phyloP scores from a whole-genome alignment of 768 basidiomycete species.

The Collybia sordida region DNA sequence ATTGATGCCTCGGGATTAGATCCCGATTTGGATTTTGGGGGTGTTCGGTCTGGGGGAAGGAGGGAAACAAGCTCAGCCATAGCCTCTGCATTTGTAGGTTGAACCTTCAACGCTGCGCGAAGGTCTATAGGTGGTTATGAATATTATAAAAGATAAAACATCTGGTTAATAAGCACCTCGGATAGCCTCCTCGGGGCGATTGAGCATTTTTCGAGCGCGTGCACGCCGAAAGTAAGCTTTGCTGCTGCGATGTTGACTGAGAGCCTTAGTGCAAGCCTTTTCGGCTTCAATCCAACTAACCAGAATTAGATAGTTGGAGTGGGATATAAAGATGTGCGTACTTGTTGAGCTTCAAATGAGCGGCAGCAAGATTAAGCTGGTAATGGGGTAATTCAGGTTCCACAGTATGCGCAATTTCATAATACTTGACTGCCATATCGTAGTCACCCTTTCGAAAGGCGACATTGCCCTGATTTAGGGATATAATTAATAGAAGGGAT shows the following conservation, averaged over 20 bases:
- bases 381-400: slow-evolving; percentile 77
- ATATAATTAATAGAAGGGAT: slow-evolving; percentile 8
- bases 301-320: slow-evolving; percentile 4
- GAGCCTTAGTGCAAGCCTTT: slow-evolving; percentile 62
- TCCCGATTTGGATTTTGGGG: slow-evolving; percentile 3
- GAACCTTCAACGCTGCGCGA: slow-evolving; percentile 56
- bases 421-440: slow-evolving; percentile 51
- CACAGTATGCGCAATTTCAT: slow-evolving; percentile 58
- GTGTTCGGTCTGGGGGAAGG: slow-evolving; percentile 21
- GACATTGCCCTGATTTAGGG: slow-evolving; percentile 52
- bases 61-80: slow-evolving; percentile 51
- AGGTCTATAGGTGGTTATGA: slow-evolving; percentile 41
- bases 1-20: neutral
- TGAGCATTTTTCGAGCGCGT: slow-evolving; percentile 62
- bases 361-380: slow-evolving; percentile 75
- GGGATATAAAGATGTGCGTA: slow-evolving; percentile 30
- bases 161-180: slow-evolving; percentile 39
- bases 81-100: slow-evolving; percentile 66
- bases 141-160: too few relatives aligned
- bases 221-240: slow-evolving; percentile 74
- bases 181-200: slow-evolving; percentile 54
- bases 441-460: slow-evolving; percentile 69
- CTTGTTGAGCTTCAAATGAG: slow-evolving; percentile 70
- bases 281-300: slow-evolving; percentile 73
- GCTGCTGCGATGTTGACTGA: slow-evolving; percentile 62